Base-by-base conservation (phyloP, 805 yeast genomes). In the Pichia exigua region DNA sequence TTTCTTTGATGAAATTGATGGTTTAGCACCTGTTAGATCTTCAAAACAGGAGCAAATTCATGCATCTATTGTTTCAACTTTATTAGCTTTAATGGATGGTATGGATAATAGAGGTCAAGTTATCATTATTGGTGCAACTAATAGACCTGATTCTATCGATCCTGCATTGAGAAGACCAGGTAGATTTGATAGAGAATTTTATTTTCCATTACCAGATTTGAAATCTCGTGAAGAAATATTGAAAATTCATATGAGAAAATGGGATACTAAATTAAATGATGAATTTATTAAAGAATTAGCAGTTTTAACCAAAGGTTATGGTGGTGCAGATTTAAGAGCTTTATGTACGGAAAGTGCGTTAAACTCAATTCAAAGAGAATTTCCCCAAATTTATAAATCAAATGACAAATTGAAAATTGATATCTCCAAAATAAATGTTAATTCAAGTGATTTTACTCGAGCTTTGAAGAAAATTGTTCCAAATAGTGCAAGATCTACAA, bases 21-120 rank as follows among this genome's bases (percentile, higher is more conserved):
- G 99, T 44, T 73, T 94, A 58, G 99, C 99, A 0, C 99, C 99
- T 0, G 99, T 94, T 3, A 78, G 99, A 65, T 87, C 96, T 0
- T 87, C 97, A 0, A 92, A 92, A 57, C 99, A 94, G 68, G 99
- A 94, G 66, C 99, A 94, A 68, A 94, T 94, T 54, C 99, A 94
- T 68, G 97, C 99, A 4, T 86, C 96, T 56, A 94, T 94, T 54
- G 99, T 94, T 2, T 90, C 97, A 6, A 94, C 99, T 0, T 71
- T 94, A 61, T 77, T 94, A 57, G 98, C 99, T 0, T 72, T 94
- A 48, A 94, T 94, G 99, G 99, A 94, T 67, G 99, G 99, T 61
- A 94, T 94, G 98, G 98, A 92, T 65, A 90, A 90, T 59, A 81
- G 98, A 65, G 99, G 99, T 9, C 98, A 94, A 65, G 98, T 94